Evolutionary conservation across 768 basidiomycete species (phyloP).

Genomic region (Gymnopilus dilepis): DNA sequence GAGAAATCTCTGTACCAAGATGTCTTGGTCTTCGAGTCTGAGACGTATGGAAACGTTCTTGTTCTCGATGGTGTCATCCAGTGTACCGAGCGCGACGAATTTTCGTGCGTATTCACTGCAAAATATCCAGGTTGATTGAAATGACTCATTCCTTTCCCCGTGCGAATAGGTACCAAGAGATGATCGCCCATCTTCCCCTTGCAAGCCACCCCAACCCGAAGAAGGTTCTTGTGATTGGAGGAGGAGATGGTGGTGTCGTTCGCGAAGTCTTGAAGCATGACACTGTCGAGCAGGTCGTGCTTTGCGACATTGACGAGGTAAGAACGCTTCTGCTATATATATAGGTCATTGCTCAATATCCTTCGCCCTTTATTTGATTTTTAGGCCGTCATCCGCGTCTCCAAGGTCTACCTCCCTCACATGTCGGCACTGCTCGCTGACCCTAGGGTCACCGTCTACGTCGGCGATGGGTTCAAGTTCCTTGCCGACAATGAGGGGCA

Average conservation of each 20-base stretch:
- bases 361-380: background rate
- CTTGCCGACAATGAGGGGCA: slow-evolving; percentile 83
- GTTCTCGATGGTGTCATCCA: slow-evolving; percentile 96
- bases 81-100: slow-evolving; percentile 98
- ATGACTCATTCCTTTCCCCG: too few relatives aligned
- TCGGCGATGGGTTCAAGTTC: slow-evolving; percentile 98
- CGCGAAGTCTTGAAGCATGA: slow-evolving; percentile 96
- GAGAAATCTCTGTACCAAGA: slow-evolving; percentile 96
- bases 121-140: too few relatives aligned
- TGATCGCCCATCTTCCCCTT: slow-evolving; percentile 98
- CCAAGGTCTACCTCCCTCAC: slow-evolving; percentile 91
- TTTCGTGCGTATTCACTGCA: slow-evolving; percentile 86
- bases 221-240: slow-evolving; percentile 96
- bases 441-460: slow-evolving; percentile 80
- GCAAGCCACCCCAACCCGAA: slow-evolving; percentile 96
- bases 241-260: slow-evolving; percentile 97
- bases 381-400: slow-evolving; percentile 93
- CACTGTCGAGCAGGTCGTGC: slow-evolving; percentile 87
- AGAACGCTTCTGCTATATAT: too few relatives aligned
- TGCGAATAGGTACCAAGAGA: slow-evolving; percentile 86
- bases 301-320: slow-evolving; percentile 98
- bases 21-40: slow-evolving; percentile 95
- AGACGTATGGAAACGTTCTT: slow-evolving; percentile 96
- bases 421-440: slow-evolving; percentile 87
- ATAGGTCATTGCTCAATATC: too few relatives aligned